Evolutionary conservation across 371 early-diverging fungal species (phyloP), one percentile per base, ranked within the genome.

Genomic region (Syncephalastrum monosporum): DNA sequence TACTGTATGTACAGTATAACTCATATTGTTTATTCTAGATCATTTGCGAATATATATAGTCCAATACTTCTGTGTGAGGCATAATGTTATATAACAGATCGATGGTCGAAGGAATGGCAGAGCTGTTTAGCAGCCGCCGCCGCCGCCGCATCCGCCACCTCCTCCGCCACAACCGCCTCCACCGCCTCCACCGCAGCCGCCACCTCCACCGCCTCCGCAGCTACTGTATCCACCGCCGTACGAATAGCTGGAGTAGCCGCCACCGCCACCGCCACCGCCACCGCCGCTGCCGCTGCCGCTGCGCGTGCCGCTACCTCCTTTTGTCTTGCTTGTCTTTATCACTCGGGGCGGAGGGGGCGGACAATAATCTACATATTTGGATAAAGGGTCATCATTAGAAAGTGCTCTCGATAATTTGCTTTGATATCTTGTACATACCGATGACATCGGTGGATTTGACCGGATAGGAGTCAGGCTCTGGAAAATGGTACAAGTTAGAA

Each of bases 121-220:
- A 12, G 38, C 2, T 12, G 38, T 5, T 10, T 33, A 33, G 17
- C 25, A 25, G 10, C 51, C 51, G 25, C 51, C 51, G 29, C 51
- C 29, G n/a, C 51, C 25, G 51, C 51, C 38, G 38, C 51, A 25
- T 25, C 38, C 51, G 17, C 25, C 51, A 0, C 51, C 51, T 5
- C 51, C 51, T 8, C 51, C 29, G 1, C 51, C 25, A 38, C 51
- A 25, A 5, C 25, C 50, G 8, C 50, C 50, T 10, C 24, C 50
- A 33, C 50, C 29, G 29, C 51, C 51, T 15, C 51, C 51, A 15
- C 29, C 15, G 17, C 38, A 25, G 15, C 51, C 29, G 13, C 51
- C 29, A 15, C 51, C 12, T 15, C 38, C 51, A 50, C 50, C 24
- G 15, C 50, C 50, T n/a, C 50, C 50, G 13, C 27, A 23, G 29